Evolutionary conservation across 2,329 filamentous ascomycete genomes (phyloP), one percentile per base, ranked within the genome.

Genomic region (Cladobotryum protrusum): DNA sequence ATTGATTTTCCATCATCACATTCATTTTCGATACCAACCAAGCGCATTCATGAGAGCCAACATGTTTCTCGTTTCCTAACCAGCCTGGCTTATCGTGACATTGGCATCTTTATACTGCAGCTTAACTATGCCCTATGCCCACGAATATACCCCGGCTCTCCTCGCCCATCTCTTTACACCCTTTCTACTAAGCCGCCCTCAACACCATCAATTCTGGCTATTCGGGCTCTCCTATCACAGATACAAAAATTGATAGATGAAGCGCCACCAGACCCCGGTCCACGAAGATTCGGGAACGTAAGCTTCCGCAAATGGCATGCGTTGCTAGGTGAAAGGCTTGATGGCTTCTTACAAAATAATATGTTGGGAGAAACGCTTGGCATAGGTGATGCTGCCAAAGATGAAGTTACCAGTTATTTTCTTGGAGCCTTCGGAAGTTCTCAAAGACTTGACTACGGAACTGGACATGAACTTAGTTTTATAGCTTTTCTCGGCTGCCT

Each of bases 401-500:
- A 78, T 43, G 92, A 97, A 68, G 71, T 96, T 8, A 77, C 74
- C 50, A 77, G 81, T 39, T 99, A 99, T 65, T 78, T 99, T 1
- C 67, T 95, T 4, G 91, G 90, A 13, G 81, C 81, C 4, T 96
- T 96, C 68, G 93, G 93, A 3, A 97, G 90, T 63, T 69, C 88
- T 0, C 89, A 96, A 61, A 76, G 93, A 48, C 74, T 99, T 20
- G 93, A 99, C 69, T 99, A 96, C 63, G 93, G 93, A 2, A 97
- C 93, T 0, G 93, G 93, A 0, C 93, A 99, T 66, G 93, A 99
- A 64, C 73, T 99, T 46, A 96, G 88, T 68, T 99, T 99, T 61
- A 67, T 97, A 7, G 92, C 93, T 1, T 99, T 99, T 55, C 66
- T 99, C 5, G 91, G 83, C 4, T 85, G 87, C 52, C 73, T 99